Percentiles rank a stretch among this genome's conserved stretches.
Evolutionary conservation across 2,329 filamentous ascomycete species (phyloP).

Genomic region (Keithomyces neogunnii): DNA sequence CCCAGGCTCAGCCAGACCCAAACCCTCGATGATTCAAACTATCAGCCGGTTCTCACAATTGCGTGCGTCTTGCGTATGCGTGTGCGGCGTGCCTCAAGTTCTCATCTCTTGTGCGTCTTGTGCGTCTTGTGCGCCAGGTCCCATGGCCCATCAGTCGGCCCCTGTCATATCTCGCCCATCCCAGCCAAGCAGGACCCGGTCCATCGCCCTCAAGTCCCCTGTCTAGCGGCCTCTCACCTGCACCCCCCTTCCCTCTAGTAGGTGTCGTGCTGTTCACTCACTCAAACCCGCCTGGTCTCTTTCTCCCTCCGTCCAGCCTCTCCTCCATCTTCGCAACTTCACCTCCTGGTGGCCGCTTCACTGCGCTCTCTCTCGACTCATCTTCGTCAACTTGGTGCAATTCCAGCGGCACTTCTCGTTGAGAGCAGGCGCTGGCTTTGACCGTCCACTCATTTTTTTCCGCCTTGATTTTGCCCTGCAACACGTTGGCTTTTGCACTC

Average conservation of each 20-base stretch:
- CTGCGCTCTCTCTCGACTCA: constrained; percentile 6
- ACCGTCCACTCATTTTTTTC: constrained; percentile 47
- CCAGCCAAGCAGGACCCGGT: background rate
- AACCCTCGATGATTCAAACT: background rate
- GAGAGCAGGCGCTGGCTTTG: constrained; percentile 48
- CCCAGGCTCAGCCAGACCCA: background rate
- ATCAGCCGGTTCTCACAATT: no score
- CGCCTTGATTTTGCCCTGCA: constrained; percentile 20
- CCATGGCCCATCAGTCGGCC: background rate
- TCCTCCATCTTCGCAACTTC: constrained; percentile 7
- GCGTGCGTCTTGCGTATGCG: background rate
- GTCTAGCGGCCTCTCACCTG: background rate
- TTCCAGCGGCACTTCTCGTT: constrained; percentile 44
- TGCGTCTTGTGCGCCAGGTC: background rate
- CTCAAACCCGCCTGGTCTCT: background rate
- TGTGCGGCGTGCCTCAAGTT: background rate
- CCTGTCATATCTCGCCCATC: background rate
- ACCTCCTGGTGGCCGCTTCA: constrained; percentile 3
- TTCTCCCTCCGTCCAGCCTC: constrained; percentile 8
- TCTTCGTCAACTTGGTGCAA: constrained; percentile 35
- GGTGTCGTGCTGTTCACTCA: background rate
- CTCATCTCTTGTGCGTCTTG: background rate
- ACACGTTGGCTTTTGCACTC: constrained; percentile 6
- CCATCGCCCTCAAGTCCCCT: background rate
- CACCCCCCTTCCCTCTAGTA: background rate